Evolutionary conservation across 2,329 filamentous ascomycete genomes (phyloP).

Genomic region (Helicocarpus griseus): DNA sequence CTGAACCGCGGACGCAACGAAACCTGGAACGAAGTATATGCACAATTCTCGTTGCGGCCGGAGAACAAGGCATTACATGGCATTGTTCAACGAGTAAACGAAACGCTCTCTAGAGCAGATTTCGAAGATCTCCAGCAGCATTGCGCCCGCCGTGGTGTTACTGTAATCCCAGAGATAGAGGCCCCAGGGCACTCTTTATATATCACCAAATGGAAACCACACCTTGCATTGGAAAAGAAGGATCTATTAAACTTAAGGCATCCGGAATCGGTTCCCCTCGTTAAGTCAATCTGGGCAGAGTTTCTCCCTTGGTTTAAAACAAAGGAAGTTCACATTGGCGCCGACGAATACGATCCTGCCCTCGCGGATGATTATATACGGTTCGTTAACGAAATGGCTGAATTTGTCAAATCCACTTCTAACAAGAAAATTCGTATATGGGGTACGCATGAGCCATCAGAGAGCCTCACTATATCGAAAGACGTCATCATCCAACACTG

Average conservation of each 20-base stretch:
- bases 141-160: conserved; percentile 48
- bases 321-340: conserved; percentile 44
- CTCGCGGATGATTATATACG: conserved; percentile 37
- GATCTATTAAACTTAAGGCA: conserved; percentile 48
- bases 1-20: conserved; percentile 40
- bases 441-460: conserved; percentile 44
- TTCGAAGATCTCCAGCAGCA: conserved; percentile 44
- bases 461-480: conserved; percentile 30
- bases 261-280: conserved; percentile 44
- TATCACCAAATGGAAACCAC: conserved; percentile 51
- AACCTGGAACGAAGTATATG: conserved; percentile 42
- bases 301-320: conserved; percentile 44
- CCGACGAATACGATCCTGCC: conserved; percentile 40
- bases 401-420: conserved; percentile 33
- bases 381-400: conserved; percentile 43
- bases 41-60: conserved; percentile 47
- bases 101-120: conserved; percentile 44
- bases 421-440: conserved; percentile 45
- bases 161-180: conserved; percentile 52
- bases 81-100: conserved; percentile 43
- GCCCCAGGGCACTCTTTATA: conserved; percentile 48
- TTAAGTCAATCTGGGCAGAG: conserved; percentile 44
- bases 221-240: conserved; percentile 41
- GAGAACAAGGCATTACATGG: conserved; percentile 39
- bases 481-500: conserved; percentile 47